These are phyloP conservation scores for Solanum medicagineum DNA, from an alignment of 257 asterid genomes.

Conservation along the genomic window DNA sequence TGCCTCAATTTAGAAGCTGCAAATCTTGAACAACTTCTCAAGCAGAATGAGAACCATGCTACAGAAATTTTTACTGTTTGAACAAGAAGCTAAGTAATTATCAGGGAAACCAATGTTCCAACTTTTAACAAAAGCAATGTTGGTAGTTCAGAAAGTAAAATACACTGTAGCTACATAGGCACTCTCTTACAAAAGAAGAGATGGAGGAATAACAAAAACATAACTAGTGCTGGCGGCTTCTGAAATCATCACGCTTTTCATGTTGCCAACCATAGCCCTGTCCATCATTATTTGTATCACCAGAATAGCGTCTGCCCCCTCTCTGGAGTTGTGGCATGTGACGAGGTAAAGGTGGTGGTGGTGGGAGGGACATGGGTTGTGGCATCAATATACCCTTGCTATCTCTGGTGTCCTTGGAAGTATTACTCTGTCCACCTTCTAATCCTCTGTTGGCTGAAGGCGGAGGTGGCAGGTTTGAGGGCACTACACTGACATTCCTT, in stretches of 20 bases:
- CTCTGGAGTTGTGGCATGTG: slow-evolving; percentile 31
- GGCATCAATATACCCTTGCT: slow-evolving; percentile 18
- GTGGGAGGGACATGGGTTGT: slow-evolving; percentile 44
- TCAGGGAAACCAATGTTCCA: not conserved
- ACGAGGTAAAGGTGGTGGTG: slow-evolving; percentile 46
- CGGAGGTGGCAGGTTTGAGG: slow-evolving; percentile 18
- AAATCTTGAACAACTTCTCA: not conserved
- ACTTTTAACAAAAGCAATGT: not conserved
- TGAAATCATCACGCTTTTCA: slow-evolving; percentile 40
- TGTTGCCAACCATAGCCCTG: slow-evolving; percentile 64
- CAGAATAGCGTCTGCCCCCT: slow-evolving; percentile 37
- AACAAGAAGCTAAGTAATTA: not conserved
- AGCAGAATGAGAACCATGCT: not conserved
- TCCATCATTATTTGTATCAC: slow-evolving; percentile 48
- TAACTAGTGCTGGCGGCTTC: slow-evolving; percentile 35
- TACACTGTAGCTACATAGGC: not conserved
- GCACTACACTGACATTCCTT: slow-evolving; percentile 32
- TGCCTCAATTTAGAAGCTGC: not conserved
- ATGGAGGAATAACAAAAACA: not conserved
- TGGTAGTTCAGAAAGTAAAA: not conserved
- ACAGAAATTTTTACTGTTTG: slow-evolving; percentile 3
- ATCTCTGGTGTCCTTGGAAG: too few species aligned
- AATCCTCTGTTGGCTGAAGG: slow-evolving; percentile 27
- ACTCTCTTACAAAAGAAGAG: not conserved
- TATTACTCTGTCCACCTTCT: slow-evolving; percentile 28